Evolutionary conservation across 352 stramenopile species (phyloP), one percentile per base, ranked within the genome.

Genomic region (Globisporangium sylvaticum): DNA sequence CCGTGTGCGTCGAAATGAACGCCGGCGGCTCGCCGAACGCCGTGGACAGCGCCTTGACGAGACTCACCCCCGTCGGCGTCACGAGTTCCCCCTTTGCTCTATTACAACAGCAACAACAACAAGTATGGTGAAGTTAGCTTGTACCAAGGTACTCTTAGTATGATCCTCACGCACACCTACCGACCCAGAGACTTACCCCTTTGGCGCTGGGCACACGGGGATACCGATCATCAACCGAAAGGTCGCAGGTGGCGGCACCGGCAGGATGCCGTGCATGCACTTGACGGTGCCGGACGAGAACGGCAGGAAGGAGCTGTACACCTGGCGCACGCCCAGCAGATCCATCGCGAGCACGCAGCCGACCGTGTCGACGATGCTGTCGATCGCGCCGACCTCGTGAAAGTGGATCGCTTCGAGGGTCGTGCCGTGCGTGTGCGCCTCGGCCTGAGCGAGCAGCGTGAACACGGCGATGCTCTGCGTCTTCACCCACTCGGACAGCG

Each of bases 321-420:
- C 90, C 44, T 97, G 73, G 48, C 94, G 83, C 3, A 98, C 91
- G 31, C 86, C 89, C 6, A 99, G 80, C 65, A 98, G 62, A 73
- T 98, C 85, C 27, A 99, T 74, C 1, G 95, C 96, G 10, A 98
- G 69, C 34, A 99, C 82, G 1, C 91, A 97, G 1, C 97, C 97
- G 52, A 99, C 92, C 7, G 96, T 98, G 77, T 99, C 96, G 27
- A 99, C 82, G 74, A 99, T 98, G 66, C 90, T 98, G 82, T 99
- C 96, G 68, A 99, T 96, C 20, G 96, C 94, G 25, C 97, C 97
- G 6, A 99, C 97, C 77, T 99, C 97, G 74, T 99, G 97, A 77
- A 99, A 99, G 73, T 99, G 96, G 57, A 99, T 96, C 67, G 85
- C 70, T 12, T 99, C 92, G 29, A 98, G 67, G 4, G 81, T 80